phyloP scores from a whole-genome alignment of 306 rosid genomes.

The Lithocarpus polystachyus region DNA sequence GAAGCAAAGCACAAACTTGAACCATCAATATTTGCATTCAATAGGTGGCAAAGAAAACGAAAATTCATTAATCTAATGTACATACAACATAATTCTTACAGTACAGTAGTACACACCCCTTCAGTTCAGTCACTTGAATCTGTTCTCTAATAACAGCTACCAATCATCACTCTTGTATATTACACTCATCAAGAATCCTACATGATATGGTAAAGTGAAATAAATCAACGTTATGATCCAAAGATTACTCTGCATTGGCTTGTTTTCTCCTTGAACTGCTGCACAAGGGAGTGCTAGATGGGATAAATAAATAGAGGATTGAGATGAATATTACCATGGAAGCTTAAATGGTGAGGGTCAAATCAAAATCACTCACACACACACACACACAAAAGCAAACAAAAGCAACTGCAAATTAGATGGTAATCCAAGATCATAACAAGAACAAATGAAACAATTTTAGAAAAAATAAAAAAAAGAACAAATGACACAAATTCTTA shows the following conservation, averaged over 20 bases:
- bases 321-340: constrained; percentile 76
- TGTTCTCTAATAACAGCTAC: constrained; percentile 7
- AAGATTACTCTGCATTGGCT: constrained; percentile 38
- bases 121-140: neutral
- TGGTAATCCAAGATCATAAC: too few species aligned
- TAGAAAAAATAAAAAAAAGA: too few species aligned
- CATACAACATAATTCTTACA: constrained; percentile 29
- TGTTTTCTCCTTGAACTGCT: constrained; percentile 70
- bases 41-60: constrained; percentile 18
- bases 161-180: neutral
- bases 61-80: constrained; percentile 21
- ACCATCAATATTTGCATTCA: constrained; percentile 24
- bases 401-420: too few species aligned
- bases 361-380: too few species aligned
- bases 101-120: constrained; percentile 7
- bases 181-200: constrained; percentile 23
- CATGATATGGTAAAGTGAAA: constrained; percentile 14
- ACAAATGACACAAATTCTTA: too few species aligned
- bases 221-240: constrained; percentile 12
- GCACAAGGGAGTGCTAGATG: neutral
- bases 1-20: constrained; percentile 13
- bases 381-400: too few species aligned
- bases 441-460: too few species aligned
- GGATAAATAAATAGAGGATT: constrained; percentile 52
- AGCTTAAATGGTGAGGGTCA: constrained; percentile 52